Conservation (phyloP, 495 filamentous ascomycete genomes). For the Penicillium soppii region DNA sequence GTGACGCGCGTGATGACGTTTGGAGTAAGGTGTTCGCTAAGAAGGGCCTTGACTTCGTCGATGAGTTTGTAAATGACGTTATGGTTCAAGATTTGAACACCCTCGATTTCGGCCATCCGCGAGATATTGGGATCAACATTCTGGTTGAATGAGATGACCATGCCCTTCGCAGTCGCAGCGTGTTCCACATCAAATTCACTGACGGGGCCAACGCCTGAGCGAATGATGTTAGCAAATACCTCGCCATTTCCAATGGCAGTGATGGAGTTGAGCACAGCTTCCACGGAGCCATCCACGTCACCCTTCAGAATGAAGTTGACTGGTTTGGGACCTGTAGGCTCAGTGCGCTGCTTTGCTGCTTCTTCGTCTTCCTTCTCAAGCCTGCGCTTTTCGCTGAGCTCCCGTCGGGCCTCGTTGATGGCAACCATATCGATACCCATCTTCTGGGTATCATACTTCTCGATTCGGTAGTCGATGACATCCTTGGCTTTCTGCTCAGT, state of each 20-base stretch:
- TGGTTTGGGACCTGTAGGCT: constrained; percentile 55
- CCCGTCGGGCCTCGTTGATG: constrained; percentile 69
- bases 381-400: constrained; percentile 57
- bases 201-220: constrained; percentile 73
- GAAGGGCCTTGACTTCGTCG: constrained; percentile 70
- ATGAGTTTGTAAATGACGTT: constrained; percentile 91
- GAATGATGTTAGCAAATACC: constrained; percentile 73
- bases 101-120: constrained; percentile 62
- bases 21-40: constrained; percentile 68
- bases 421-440: constrained; percentile 69
- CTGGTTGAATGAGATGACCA: constrained; percentile 86
- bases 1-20: constrained; percentile 63
- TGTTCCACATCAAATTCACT: constrained; percentile 88
- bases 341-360: constrained; percentile 19
- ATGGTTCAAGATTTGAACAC: constrained; percentile 77
- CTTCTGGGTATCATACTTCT: constrained; percentile 58
- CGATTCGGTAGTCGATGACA: constrained; percentile 74
- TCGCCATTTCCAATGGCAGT: constrained; percentile 77
- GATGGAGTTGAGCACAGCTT: constrained; percentile 78
- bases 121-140: constrained; percentile 65
- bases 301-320: constrained; percentile 86
- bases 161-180: constrained; percentile 64
- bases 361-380: constrained; percentile 44
- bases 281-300: constrained; percentile 89
- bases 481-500: constrained; percentile 76